Evolutionary conservation across 2,329 filamentous ascomycete species (phyloP), one percentile per base, ranked within the genome.

Genomic region (Fusarium abutilonis): DNA sequence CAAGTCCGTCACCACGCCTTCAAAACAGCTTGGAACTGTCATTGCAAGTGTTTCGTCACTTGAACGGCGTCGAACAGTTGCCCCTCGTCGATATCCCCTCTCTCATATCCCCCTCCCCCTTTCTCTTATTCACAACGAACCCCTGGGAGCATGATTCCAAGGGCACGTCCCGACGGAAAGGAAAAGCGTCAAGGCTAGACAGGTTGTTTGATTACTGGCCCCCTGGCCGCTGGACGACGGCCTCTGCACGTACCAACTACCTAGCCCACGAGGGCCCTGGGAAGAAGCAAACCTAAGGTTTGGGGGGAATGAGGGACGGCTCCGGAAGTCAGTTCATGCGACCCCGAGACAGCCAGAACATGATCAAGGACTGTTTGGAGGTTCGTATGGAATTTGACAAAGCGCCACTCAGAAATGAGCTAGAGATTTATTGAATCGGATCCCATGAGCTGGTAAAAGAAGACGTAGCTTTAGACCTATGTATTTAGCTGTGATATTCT

Each of bases 171-270:
- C 51, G 67, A 49, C 47, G 44, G 59, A 64, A 66, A 66, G 49
- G 15, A 62, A 56, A 63, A 58, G 56, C 46, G 48, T 44, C 56
- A 52, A 52, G 56, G 49, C 67, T 68, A 70, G 66, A 56, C 57
- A 45, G 51, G 48, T 41, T 53, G 53, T 69, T 69, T 70, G 65
- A 70, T 70, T 69, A 65, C 52, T 55, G 48, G 7, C 42, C 59
- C 66, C 63, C 63, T 55, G 60, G 63, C 58, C 67, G 59, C 67
- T 68, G 59, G 55, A 62, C 19, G 54, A 69, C 64, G 64, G 66
- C 64, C 66, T 69, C 51, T 43, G 57, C 64, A 67, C 64, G 64
- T 32, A 62, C 64, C 52, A 66, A 31, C 51, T 34, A 52, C 41
- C 50, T 34, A 52, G 43, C 50, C 50, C 45, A 60, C 43, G 54